Conservation (phyloP, 2,329 filamentous ascomycete genomes). For the Diaporthe capsici region DNA sequence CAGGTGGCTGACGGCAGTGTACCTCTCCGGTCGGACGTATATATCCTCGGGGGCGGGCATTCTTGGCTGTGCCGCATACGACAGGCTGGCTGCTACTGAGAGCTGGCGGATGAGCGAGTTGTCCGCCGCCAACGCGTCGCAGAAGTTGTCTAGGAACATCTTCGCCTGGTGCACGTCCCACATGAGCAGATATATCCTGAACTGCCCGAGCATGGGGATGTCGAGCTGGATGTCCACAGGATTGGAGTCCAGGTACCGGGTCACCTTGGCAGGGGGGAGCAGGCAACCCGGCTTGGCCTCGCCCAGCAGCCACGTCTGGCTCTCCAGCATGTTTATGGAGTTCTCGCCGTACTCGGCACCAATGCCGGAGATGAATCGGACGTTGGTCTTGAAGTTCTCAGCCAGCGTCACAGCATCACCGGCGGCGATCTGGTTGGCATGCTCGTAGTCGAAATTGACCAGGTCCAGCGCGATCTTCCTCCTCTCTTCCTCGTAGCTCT, state of each 20-base stretch:
- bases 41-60: conserved; percentile 72
- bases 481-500: conserved; percentile 67
- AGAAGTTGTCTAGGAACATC: conserved; percentile 73
- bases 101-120: conserved; percentile 72
- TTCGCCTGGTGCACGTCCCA: conserved; percentile 70
- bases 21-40: conserved; percentile 77
- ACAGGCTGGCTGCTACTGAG: conserved; percentile 70
- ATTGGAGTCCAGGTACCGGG: conserved; percentile 82
- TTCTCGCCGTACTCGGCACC: conserved; percentile 72
- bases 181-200: conserved; percentile 80
- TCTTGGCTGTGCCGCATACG: conserved; percentile 72
- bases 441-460: conserved; percentile 63
- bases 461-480: conserved; percentile 60
- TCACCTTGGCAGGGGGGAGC: conserved; percentile 78
- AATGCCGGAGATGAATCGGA: conserved; percentile 77
- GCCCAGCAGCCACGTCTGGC: conserved; percentile 59
- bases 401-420: conserved; percentile 72
- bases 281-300: conserved; percentile 68
- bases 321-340: conserved; percentile 61
- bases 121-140: conserved; percentile 64
- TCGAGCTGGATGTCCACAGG: conserved; percentile 84
- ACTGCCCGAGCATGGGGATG: conserved; percentile 83
- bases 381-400: conserved; percentile 75
- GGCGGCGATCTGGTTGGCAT: conserved; percentile 64
- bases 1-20: conserved; percentile 76